Percentiles rank a stretch among this genome's conserved stretches.
These are phyloP conservation scores for Lasiosphaeria ovina DNA, from an alignment of 495 filamentous ascomycete genomes.

Conservation along the genomic window DNA sequence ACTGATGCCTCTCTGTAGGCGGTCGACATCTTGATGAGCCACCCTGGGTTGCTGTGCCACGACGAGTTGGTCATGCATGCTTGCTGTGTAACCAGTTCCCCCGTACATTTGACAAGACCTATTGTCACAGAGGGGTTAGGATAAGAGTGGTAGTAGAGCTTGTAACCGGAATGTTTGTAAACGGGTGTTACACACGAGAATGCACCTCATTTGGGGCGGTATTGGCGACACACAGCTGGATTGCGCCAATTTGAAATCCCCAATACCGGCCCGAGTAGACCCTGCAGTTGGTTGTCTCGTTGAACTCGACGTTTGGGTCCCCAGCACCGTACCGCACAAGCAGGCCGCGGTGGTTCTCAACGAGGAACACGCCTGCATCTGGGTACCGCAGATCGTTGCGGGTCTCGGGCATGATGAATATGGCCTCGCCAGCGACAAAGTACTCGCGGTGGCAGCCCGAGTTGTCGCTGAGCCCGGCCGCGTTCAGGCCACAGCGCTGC, in stretches of 20 bases:
- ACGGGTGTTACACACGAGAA: neutral
- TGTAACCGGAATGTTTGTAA: neutral
- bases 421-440: conserved; percentile 10
- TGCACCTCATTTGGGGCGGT: conserved; percentile 9
- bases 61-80: conserved; percentile 5
- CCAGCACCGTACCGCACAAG: conserved; percentile 9
- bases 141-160: neutral
- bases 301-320: conserved; percentile 6
- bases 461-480: neutral
- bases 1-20: conserved; percentile 4
- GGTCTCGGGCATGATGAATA: conserved; percentile 10
- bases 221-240: conserved; percentile 13
- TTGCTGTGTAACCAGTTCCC: neutral
- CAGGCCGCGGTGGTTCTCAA: conserved; percentile 13
- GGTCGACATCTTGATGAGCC: conserved; percentile 9
- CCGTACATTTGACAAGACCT: conserved; percentile 7
- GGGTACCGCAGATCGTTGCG: conserved; percentile 6
- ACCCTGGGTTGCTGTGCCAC: conserved; percentile 4
- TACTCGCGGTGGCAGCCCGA: conserved; percentile 12
- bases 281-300: conserved; percentile 6
- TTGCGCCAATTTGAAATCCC: conserved; percentile 8
- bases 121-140: neutral
- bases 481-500: conserved; percentile 4
- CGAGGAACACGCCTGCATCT: conserved; percentile 14
- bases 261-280: conserved; percentile 10